Base-by-base conservation (phyloP, 192 early-diverging fungal species). In the Mortierella alpina region DNA sequence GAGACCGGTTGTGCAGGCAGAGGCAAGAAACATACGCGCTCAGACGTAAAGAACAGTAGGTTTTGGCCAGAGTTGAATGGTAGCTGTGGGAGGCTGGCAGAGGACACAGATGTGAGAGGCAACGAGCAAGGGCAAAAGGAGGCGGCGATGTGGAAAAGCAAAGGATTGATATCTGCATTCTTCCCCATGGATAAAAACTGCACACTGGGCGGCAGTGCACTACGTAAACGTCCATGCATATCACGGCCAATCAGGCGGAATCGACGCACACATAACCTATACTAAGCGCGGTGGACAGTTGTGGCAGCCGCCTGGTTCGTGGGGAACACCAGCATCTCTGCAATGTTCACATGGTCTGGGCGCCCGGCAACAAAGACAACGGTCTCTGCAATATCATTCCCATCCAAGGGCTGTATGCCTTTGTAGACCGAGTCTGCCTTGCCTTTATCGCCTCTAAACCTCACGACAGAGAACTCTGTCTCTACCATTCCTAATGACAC, bases 401-500 rank as follows among this genome's bases (percentile, higher is more conserved):
- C 84, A 57, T 73, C 51, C 40, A 69, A 47, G 0, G 66, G 69
- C 12, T 64, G 68, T 6, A 80, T 46, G 0, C 96, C 95, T 53
- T 90, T 87, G 83, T 97, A 97, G 22, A 97, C 95, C 17, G 82
- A 63, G 23, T 88, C 87, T 0, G 93, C 93, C 68, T 83, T 91
- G 6, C 50, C 55, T 61, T 86, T 85, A 42, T 96, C 93, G 0
- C 92, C 91, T 39, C 71, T 41, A 82, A 91, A 96, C 12, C 96
- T 86, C 7, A 98, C 88, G 15, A 93, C 84, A 15, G 90, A 92
- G 89, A 97, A 98, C 75, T 98, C 96, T 0, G 96, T 98, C 82
- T 98, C 92, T 7, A 96, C 96, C 88, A 92, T 88, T 20, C 73
- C 73, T 75, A 22, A 23, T 1, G 18, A 31, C 31, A 31, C 31